phyloP scores from a whole-genome alignment of 208 protist species.

The Entamoeba invadens region DNA sequence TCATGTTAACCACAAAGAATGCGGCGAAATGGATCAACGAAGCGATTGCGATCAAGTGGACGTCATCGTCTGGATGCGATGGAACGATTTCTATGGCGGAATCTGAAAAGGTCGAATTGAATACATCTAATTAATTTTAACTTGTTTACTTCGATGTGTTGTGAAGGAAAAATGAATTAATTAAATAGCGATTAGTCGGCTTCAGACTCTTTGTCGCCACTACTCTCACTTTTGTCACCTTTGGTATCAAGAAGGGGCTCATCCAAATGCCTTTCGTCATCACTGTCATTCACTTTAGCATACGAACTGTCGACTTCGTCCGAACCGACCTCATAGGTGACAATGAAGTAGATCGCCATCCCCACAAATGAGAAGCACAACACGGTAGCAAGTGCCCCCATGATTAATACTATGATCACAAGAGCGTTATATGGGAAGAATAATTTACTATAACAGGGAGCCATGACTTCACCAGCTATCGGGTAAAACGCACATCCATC shows the following conservation, averaged over 20 bases:
- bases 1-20: neutral
- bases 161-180: no score
- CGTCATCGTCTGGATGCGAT: neutral
- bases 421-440: neutral
- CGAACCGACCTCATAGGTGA: neutral
- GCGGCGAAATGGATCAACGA: neutral
- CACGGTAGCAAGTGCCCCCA: neutral
- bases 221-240: no score
- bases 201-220: no score
- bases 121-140: neutral
- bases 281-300: no score
- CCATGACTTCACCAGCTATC: neutral
- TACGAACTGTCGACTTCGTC: neutral
- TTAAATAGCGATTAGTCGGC: no score
- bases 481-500: neutral
- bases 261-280: no score
- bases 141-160: no score
- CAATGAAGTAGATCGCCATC: neutral
- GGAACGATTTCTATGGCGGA: neutral
- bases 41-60: neutral
- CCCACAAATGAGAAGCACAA: neutral
- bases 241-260: no score
- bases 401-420: neutral
- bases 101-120: neutral
- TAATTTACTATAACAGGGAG: neutral